Evolutionary conservation across 352 stramenopile species (phyloP).

Genomic region (Globisporangium yorkense): DNA sequence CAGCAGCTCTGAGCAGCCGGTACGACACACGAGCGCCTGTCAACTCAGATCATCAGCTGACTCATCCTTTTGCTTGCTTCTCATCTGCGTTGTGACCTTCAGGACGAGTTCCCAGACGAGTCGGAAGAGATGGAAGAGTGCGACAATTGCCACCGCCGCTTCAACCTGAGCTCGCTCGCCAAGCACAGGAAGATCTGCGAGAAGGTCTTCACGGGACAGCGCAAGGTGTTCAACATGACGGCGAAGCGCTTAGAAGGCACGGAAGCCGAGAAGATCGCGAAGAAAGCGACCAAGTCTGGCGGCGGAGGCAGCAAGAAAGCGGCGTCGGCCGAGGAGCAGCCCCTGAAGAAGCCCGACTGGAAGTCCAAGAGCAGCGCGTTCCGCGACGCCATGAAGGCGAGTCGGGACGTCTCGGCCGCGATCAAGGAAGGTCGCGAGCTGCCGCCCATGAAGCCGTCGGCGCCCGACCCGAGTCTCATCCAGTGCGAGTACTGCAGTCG

Average conservation of each 20-base stretch:
- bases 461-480: slow-evolving; percentile 80
- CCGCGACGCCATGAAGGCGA: slow-evolving; percentile 84
- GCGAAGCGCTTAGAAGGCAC: slow-evolving; percentile 64
- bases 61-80: background rate
- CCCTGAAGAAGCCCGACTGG: slow-evolving; percentile 75
- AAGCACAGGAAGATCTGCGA: slow-evolving; percentile 86
- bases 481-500: slow-evolving; percentile 89
- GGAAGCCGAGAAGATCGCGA: slow-evolving; percentile 64
- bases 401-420: slow-evolving; percentile 52
- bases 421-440: slow-evolving; percentile 66
- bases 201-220: slow-evolving; percentile 81
- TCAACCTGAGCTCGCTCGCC: slow-evolving; percentile 60
- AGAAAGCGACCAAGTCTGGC: slow-evolving; percentile 27
- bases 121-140: slow-evolving; percentile 65
- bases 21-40: slow-evolving; percentile 7
- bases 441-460: slow-evolving; percentile 49
- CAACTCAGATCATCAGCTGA: background rate
- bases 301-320: slow-evolving; percentile 15
- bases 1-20: slow-evolving; percentile 24
- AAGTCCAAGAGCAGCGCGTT: slow-evolving; percentile 85
- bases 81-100: background rate
- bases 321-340: slow-evolving; percentile 31
- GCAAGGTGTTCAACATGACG: slow-evolving; percentile 86
- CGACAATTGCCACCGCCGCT: slow-evolving; percentile 75
- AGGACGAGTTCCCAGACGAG: slow-evolving; percentile 52